phyloP scores from a whole-genome alignment of 1,139 yeast species.

The Keqinozyma sinolaborantium region DNA sequence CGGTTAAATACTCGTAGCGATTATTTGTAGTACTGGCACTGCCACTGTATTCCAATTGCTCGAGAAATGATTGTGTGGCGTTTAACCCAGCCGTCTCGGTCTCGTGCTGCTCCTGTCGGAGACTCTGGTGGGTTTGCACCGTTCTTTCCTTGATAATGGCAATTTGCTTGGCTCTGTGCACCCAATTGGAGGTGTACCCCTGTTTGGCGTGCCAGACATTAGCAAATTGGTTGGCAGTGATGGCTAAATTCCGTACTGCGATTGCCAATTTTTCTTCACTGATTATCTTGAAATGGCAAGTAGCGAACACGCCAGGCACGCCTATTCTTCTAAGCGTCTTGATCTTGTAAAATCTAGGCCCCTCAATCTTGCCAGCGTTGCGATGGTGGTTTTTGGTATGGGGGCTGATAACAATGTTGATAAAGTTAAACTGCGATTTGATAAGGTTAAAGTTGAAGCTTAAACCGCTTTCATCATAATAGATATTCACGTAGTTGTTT shows the following conservation, averaged over 20 bases:
- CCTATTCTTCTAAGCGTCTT: conserved; percentile 64
- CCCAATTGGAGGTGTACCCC: conserved; percentile 61
- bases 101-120: conserved; percentile 14
- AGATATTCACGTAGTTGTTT: conserved; percentile 76
- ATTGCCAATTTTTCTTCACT: conserved; percentile 56
- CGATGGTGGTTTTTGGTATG: conserved; percentile 27
- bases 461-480: conserved; percentile 66
- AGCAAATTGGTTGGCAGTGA: conserved; percentile 71
- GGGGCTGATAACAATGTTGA: conserved; percentile 76
- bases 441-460: conserved; percentile 71
- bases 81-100: conserved; percentile 12
- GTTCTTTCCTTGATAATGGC: conserved; percentile 45
- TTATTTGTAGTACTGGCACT: conserved; percentile 5
- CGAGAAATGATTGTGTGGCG: conserved; percentile 26
- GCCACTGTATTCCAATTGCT: conserved; percentile 22
- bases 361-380: background rate
- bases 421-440: conserved; percentile 76
- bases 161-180: conserved; percentile 60
- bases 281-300: conserved; percentile 70
- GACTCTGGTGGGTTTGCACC: conserved; percentile 20
- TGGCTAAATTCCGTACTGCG: conserved; percentile 63
- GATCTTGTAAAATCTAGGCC: conserved; percentile 46
- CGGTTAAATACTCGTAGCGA: conserved; percentile 10
- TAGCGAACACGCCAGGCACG: conserved; percentile 73
- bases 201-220: conserved; percentile 65